A percentile compares a stretch with the other conserved stretches of the same genome.
Conservation (phyloP, 2,329 filamentous ascomycete genomes). For the Phoma herbarum region DNA sequence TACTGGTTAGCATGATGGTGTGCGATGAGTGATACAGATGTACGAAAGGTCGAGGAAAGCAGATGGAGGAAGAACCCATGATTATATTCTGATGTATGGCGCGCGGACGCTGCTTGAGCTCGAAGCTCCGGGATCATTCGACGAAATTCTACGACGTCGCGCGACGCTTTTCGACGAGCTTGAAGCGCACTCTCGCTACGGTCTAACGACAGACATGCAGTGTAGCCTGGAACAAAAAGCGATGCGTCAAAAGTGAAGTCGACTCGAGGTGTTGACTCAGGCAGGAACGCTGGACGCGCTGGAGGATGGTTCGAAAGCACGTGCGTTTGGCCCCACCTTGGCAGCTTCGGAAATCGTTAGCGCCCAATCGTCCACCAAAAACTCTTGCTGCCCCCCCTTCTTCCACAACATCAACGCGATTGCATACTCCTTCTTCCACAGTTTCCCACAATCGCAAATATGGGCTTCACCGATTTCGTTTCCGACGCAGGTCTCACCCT, state of each 20-base stretch:
- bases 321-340: slow-evolving; percentile 24
- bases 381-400: slow-evolving; percentile 27
- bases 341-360: slow-evolving; percentile 13
- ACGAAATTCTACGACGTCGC: slow-evolving; percentile 30
- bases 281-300: slow-evolving; percentile 1
- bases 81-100: slow-evolving; percentile 38
- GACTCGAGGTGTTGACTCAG: slow-evolving; percentile 1
- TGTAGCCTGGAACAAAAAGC: not conserved
- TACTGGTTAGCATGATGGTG: slow-evolving; percentile 48
- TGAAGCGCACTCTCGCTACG: not conserved
- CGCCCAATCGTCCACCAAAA: slow-evolving; percentile 34
- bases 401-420: slow-evolving; percentile 28
- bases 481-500: slow-evolving; percentile 72
- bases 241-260: slow-evolving; percentile 3
- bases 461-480: slow-evolving; percentile 75
- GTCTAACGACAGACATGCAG: not conserved
- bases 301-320: slow-evolving; percentile 13
- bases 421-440: slow-evolving; percentile 23
- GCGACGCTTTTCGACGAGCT: slow-evolving; percentile 6
- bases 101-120: slow-evolving; percentile 30
- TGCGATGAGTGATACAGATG: slow-evolving; percentile 4
- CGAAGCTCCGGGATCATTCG: slow-evolving; percentile 37
- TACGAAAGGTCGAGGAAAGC: slow-evolving; percentile 14
- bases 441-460: slow-evolving; percentile 52
- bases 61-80: slow-evolving; percentile 18